Conservation (phyloP, 202 grass and related monocot genomes). For the Schoenoplectus tabernaemontani region DNA sequence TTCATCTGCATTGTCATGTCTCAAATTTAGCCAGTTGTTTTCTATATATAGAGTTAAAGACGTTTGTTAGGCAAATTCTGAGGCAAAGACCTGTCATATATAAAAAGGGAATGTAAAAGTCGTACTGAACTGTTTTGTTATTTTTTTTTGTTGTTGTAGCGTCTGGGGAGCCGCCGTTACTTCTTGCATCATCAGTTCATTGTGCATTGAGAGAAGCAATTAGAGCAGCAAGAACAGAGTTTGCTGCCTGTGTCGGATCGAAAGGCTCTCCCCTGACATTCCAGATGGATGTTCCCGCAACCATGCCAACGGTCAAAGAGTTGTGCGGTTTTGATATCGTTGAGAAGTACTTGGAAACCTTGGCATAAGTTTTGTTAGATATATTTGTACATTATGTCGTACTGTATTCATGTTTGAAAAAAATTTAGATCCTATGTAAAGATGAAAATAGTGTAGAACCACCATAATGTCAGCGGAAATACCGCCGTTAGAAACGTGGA, state of each 20-base stretch:
- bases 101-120: neutral
- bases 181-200: constrained; percentile 76
- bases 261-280: constrained; percentile 36
- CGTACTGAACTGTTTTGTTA: neutral
- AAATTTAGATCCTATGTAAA: neutral
- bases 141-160: constrained; percentile 39
- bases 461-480: neutral
- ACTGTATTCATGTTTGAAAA: neutral
- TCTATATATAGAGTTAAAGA: too few relatives aligned
- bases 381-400: neutral
- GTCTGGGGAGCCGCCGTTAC: constrained; percentile 83
- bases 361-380: constrained; percentile 1
- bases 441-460: neutral
- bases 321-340: constrained; percentile 79
- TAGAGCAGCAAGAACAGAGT: constrained; percentile 54
- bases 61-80: too few relatives aligned
- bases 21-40: neutral
- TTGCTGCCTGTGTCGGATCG: constrained; percentile 6
- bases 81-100: too few relatives aligned
- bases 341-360: constrained; percentile 54
- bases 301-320: constrained; percentile 76
- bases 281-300: constrained; percentile 76
- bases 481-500: neutral
- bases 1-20: neutral
- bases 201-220: constrained; percentile 90